Percentiles rank a stretch among this genome's conserved stretches.
These are phyloP conservation scores for Chamaenerion angustifolium DNA, from an alignment of 345 rosid species.

Conservation along the genomic window DNA sequence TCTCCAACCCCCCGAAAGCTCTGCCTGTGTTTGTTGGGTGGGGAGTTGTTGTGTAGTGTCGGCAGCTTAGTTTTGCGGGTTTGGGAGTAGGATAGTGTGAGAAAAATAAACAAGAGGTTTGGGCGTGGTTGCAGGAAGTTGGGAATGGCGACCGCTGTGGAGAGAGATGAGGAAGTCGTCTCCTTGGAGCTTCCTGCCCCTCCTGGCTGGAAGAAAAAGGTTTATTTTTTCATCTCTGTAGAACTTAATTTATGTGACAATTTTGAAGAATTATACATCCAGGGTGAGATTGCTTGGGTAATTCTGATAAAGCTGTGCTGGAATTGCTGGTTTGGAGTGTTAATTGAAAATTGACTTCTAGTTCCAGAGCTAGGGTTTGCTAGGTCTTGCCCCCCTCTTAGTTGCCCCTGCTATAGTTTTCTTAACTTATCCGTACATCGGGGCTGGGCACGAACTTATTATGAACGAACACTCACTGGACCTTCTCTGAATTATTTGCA, in stretches of 20 bases:
- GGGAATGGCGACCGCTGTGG: constrained; percentile 19
- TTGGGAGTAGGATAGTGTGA: background rate
- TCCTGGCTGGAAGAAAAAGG: constrained; percentile 36
- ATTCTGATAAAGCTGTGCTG: background rate
- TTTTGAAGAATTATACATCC: background rate
- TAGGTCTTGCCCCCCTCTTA: background rate
- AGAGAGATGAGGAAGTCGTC: constrained; percentile 20
- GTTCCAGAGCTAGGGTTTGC: constrained; percentile 4
- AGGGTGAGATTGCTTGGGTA: background rate
- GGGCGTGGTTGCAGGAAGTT: constrained; percentile 1
- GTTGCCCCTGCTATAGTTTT: no score
- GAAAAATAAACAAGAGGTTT: background rate
- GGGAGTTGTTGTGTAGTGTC: no score
- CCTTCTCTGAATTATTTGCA: no score
- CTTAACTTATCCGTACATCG: no score
- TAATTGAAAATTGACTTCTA: background rate
- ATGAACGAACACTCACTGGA: no score
- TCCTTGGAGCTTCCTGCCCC: constrained; percentile 38
- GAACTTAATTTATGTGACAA: background rate
- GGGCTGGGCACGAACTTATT: background rate
- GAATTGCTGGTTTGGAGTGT: background rate
- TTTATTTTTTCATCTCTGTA: background rate
- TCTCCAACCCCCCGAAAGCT: no score
- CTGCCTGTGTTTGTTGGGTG: no score
- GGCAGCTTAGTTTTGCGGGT: background rate